Conservation (phyloP, 2,329 filamentous ascomycete species). For the Metarhizium anisopliae region DNA sequence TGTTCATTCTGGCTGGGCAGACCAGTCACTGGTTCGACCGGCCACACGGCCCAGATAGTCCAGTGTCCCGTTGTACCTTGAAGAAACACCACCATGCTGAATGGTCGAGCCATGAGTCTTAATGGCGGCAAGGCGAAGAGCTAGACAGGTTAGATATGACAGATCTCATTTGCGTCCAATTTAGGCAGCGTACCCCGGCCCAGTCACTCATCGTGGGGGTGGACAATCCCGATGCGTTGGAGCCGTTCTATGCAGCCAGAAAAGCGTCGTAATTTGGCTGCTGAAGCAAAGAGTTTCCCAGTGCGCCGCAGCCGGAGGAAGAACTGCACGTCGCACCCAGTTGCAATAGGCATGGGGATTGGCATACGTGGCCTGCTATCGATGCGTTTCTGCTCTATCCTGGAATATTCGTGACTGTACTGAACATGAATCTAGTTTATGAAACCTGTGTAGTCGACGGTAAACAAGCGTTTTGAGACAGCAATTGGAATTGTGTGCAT, state of each 20-base stretch:
- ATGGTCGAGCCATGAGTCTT: conserved; percentile 6
- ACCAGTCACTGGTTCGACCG: background rate
- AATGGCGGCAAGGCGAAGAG: conserved; percentile 6
- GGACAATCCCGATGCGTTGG: conserved; percentile 21
- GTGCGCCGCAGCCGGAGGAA: background rate
- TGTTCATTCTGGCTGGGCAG: background rate
- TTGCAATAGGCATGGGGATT: background rate
- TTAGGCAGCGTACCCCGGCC: conserved; percentile 10
- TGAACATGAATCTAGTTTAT: background rate
- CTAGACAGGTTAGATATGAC: conserved; percentile 13
- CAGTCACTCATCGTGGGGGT: conserved; percentile 6
- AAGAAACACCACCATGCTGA: conserved; percentile 5
- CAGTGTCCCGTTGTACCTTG: background rate
- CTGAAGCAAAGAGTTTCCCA: background rate
- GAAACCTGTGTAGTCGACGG: background rate
- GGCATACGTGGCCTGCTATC: background rate
- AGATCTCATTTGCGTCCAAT: conserved; percentile 17
- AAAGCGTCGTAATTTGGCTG: conserved; percentile 1
- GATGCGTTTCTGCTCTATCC: background rate
- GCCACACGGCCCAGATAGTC: background rate
- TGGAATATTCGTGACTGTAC: too few relatives aligned
- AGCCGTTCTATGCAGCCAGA: conserved; percentile 12
- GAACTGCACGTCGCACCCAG: background rate
- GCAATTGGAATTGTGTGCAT: background rate
- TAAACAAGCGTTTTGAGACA: background rate